phyloP scores from a whole-genome alignment of 352 stramenopile species.

The Pythium inflatum region DNA sequence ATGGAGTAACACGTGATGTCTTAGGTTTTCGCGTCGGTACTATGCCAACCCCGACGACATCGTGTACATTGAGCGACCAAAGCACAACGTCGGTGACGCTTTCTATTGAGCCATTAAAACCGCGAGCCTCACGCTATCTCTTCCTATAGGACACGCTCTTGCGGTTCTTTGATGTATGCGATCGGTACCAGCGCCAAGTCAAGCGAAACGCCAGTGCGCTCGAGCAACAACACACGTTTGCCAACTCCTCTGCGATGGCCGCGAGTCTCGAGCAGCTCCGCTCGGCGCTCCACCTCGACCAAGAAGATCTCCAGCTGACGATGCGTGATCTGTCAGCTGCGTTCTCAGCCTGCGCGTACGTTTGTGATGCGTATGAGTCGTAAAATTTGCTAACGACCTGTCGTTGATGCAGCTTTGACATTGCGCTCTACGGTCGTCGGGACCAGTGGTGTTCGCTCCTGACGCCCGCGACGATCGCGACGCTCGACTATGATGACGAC shows the following conservation, averaged over 20 bases:
- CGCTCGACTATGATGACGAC: conserved; percentile 68
- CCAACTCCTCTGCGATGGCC: conserved; percentile 40
- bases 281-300: conserved; percentile 41
- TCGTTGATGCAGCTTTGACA: conserved; percentile 50
- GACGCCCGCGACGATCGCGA: conserved; percentile 42
- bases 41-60: conserved; percentile 62
- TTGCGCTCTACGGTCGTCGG: conserved; percentile 56
- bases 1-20: no score
- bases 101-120: no score
- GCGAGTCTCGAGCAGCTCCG: conserved; percentile 36
- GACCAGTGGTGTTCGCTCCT: conserved; percentile 71
- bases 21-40: conserved; percentile 62
- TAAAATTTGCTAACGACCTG: no score
- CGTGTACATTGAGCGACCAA: conserved; percentile 52
- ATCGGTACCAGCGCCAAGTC: conserved; percentile 58
- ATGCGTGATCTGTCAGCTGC: conserved; percentile 47
- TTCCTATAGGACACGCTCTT: conserved; percentile 64
- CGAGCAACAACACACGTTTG: conserved; percentile 46
- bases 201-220: conserved; percentile 56
- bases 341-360: conserved; percentile 70
- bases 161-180: conserved; percentile 75
- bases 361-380: conserved; percentile 3
- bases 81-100: conserved; percentile 40
- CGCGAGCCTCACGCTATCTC: no score
- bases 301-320: conserved; percentile 26